Base-by-base conservation (phyloP, 345 rosid genomes). In the Acer negundo region DNA sequence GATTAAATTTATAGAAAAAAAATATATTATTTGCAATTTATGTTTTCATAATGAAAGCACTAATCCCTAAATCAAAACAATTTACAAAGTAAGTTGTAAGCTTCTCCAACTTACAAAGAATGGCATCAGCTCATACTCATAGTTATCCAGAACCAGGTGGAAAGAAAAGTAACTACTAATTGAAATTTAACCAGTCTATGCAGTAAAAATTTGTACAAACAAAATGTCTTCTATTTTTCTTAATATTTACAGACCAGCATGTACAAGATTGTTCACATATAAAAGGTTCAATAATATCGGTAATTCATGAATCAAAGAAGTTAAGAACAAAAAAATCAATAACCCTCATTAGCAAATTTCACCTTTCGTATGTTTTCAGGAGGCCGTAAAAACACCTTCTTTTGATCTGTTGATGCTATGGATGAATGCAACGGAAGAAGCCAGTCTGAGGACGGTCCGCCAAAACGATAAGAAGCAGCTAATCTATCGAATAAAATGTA, bases 381-480 rank as follows among this genome's bases (percentile, higher is more conserved):
- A 78, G 98, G 97, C 10, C 89, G 88, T 76, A 80, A 64, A 82
- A 95, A 95, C 82, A 87, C 94, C 78, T 84, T 93, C 82, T 86
- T 93, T 78, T 93, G 95, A 78, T 90, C 95, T 56, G 78, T 76
- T 53, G 98, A 85, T 72, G 95, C 88, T 74, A 93, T 72, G 59
- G 97, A 91, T 61, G 98, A 95, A 90, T 95, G 98, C 79, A 93
- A 80, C 71, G 97, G 97, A 78, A 93, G 89, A 79, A 93, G 84
- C 98, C 97, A 95, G 75, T 95, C 91, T 49, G 88, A 87, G 67
- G 94, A 87, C 77, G 84, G 78, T 69, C 97, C 98, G 80, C 97
- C 88, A 86, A 93, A 95, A 61, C 86, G 95, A 83, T 90, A 90
- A 74, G 97, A 88, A 80, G 90, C 95, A 81, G 85, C 87, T 83